Conservation (phyloP, 78 protist species). For the Creolimax fragrantissima region DNA sequence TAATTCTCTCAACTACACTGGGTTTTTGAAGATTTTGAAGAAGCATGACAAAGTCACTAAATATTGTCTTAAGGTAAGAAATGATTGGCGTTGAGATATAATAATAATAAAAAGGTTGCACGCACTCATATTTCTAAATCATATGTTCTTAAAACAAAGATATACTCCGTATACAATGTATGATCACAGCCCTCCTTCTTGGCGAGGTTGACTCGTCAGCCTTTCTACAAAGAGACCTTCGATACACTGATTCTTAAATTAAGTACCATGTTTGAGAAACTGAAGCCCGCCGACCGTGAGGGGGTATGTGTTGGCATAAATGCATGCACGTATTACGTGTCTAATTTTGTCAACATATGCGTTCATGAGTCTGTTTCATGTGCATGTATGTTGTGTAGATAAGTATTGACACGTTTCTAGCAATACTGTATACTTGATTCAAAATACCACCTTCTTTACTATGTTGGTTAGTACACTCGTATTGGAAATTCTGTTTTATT, state of each 20-base stretch:
- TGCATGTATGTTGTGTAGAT: background rate
- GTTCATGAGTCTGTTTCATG: background rate
- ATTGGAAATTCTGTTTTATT: no score
- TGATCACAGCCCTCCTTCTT: background rate
- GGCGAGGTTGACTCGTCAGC: background rate
- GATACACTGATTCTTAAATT: background rate
- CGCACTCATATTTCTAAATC: no score
- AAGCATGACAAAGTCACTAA: constrained; percentile 29
- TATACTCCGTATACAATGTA: no score
- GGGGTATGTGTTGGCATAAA: background rate
- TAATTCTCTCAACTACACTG: constrained; percentile 14
- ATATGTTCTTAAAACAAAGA: no score
- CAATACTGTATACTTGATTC: background rate
- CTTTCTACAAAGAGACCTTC: background rate
- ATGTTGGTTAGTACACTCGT: no score
- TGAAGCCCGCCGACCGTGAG: constrained; percentile 13
- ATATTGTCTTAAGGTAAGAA: background rate
- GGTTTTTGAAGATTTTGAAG: constrained; percentile 32
- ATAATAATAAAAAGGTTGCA: no score
- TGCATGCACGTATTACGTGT: background rate
- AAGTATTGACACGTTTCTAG: background rate
- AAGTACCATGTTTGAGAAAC: constrained; percentile 7
- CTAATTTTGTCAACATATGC: background rate
- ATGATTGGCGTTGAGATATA: no score
- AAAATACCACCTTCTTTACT: no score